These are phyloP conservation scores for Wickerhamomyces bisporus DNA, from an alignment of 805 yeast species.

Conservation along the genomic window DNA sequence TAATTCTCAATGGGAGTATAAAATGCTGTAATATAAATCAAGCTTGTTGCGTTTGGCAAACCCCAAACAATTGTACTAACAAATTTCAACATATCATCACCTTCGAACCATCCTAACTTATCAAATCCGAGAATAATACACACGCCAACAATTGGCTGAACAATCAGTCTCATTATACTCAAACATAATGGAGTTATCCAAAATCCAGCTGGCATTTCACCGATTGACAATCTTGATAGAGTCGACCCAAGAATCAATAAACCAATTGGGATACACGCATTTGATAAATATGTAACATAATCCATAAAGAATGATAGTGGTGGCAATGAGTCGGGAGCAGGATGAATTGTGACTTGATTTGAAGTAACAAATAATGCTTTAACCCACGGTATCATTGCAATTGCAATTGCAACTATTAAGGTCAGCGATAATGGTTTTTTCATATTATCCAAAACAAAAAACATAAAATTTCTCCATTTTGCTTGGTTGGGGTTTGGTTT, in stretches of 20 bases:
- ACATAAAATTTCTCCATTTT: constrained; percentile 8
- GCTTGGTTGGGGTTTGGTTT: constrained; percentile 1
- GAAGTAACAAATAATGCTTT: constrained; percentile 63
- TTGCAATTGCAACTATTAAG: constrained; percentile 54
- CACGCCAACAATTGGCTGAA: constrained; percentile 80
- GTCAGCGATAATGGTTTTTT: constrained; percentile 71
- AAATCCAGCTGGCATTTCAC: constrained; percentile 32
- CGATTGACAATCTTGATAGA: constrained; percentile 66
- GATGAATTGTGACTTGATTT: constrained; percentile 38
- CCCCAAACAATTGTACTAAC: constrained; percentile 74
- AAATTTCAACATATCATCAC: constrained; percentile 56
- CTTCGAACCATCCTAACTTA: constrained; percentile 59
- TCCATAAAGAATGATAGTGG: constrained; percentile 86
- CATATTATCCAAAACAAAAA: constrained; percentile 45
- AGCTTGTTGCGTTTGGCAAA: constrained; percentile 84
- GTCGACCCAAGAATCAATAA: constrained; percentile 83
- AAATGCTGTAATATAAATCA: constrained; percentile 84
- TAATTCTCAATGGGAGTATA: constrained; percentile 50
- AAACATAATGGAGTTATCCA: constrained; percentile 49
- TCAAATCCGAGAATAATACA: constrained; percentile 57
- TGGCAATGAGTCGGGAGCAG: constrained; percentile 85
- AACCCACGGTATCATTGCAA: constrained; percentile 86
- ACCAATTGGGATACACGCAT: constrained; percentile 90
- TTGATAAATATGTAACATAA: constrained; percentile 70
- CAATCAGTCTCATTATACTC: constrained; percentile 52